A percentile compares a stretch with the other conserved stretches of the same genome.
Conservation (phyloP, 441 rosid genomes). For the Hura crepitans region DNA sequence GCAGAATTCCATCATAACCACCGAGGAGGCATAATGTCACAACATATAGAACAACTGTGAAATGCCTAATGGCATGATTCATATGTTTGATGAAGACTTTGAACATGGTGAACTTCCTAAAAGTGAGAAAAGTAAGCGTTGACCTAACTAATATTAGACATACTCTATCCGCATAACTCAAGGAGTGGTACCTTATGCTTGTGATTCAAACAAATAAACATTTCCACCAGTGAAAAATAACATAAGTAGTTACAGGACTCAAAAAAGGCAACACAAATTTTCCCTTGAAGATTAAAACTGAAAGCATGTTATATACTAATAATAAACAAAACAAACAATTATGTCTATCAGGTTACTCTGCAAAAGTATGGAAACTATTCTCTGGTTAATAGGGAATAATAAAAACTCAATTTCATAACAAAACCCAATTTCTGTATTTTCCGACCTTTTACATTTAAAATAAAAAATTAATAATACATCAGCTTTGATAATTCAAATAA, state of each 20-base stretch:
- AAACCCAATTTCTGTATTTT: background rate
- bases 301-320: background rate
- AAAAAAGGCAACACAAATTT: background rate
- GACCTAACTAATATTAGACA: background rate
- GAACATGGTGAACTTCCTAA: background rate
- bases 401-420: background rate
- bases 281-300: background rate
- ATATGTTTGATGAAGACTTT: background rate
- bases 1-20: background rate
- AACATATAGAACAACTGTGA: background rate
- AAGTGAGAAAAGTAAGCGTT: background rate
- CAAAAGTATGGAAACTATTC: background rate
- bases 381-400: background rate
- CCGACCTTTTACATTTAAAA: background rate
- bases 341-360: background rate
- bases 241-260: background rate
- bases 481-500: background rate
- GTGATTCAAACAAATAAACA: background rate
- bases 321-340: background rate
- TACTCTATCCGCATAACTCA: background rate
- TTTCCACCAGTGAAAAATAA: background rate
- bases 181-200: background rate
- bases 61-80: conserved; percentile 3
- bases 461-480: background rate
- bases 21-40: background rate